Percentiles rank a stretch among this genome's conserved stretches.
Conservation (phyloP, 768 basidiomycete genomes). For the Cystobasidium onofrii region DNA sequence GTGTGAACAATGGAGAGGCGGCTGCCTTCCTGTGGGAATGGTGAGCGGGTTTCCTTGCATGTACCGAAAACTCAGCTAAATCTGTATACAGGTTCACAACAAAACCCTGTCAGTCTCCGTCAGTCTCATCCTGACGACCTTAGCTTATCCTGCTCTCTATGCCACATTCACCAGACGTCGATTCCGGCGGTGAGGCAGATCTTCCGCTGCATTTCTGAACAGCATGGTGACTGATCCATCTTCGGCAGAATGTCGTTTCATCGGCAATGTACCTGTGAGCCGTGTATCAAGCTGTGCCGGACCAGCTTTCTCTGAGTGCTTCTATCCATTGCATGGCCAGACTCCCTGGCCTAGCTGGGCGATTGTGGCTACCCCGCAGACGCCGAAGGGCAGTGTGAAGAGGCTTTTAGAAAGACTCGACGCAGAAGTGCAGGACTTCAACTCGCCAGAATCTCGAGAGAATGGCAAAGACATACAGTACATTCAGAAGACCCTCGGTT, state of each 20-base stretch:
- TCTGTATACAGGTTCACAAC: slow-evolving; percentile 57
- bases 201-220: background rate
- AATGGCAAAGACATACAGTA: slow-evolving; percentile 60
- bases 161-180: background rate
- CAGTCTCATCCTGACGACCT: slow-evolving; percentile 15
- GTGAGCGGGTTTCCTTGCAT: slow-evolving; percentile 45
- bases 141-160: no score
- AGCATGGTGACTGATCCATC: background rate
- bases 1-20: slow-evolving; percentile 79
- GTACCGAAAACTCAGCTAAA: background rate
- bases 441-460: slow-evolving; percentile 51
- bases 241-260: slow-evolving; percentile 33
- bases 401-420: slow-evolving; percentile 61
- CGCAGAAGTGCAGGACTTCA: slow-evolving; percentile 59
- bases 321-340: slow-evolving; percentile 49
- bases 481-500: slow-evolving; percentile 69
- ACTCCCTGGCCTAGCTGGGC: slow-evolving; percentile 98
- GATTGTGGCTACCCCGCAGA: slow-evolving; percentile 51
- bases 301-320: slow-evolving; percentile 49
- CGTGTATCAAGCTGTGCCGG: background rate
- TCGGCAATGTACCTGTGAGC: slow-evolving; percentile 33
- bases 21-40: slow-evolving; percentile 90
- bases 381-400: slow-evolving; percentile 50
- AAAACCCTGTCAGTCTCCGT: slow-evolving; percentile 57
- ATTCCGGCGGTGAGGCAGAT: background rate